Evolutionary conservation across 768 basidiomycete species (phyloP).

Genomic region (Xerocomus spinulosus): DNA sequence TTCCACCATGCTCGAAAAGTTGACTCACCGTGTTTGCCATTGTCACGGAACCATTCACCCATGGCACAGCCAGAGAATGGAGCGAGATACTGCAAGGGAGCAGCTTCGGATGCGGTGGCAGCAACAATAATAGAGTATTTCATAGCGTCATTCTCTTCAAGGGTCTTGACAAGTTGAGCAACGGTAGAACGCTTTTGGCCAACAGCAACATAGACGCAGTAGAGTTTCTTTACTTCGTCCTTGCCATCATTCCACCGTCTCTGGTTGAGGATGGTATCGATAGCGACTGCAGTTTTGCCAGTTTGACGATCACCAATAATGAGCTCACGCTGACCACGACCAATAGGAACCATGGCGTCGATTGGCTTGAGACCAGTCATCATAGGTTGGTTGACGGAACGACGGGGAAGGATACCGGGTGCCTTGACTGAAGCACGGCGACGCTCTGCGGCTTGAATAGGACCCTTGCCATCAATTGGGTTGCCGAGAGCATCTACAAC

Average conservation of each 20-base stretch:
- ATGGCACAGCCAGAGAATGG: conserved; percentile 99
- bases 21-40: conserved; percentile 93
- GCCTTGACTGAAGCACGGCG: conserved; percentile 98
- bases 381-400: conserved; percentile 99
- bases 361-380: conserved; percentile 99
- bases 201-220: conserved; percentile 99
- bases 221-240: conserved; percentile 96
- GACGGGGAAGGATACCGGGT: conserved; percentile 97
- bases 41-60: conserved; percentile 99
- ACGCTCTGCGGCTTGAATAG: conserved; percentile 89
- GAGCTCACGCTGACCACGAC: conserved; percentile 99
- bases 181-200: conserved; percentile 99
- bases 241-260: conserved; percentile 99
- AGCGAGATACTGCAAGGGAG: conserved; percentile 98
- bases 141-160: conserved; percentile 99
- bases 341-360: conserved; percentile 99
- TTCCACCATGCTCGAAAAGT: neutral
- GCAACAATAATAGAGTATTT: conserved; percentile 99
- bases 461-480: conserved; percentile 99
- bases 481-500: conserved; percentile 99
- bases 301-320: conserved; percentile 99
- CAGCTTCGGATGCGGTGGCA: conserved; percentile 98
- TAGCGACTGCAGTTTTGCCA: conserved; percentile 98
- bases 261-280: conserved; percentile 99
- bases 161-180: conserved; percentile 98